These are phyloP conservation scores for Amauroascus niger DNA, from an alignment of 2,329 filamentous ascomycete species.

Conservation along the genomic window DNA sequence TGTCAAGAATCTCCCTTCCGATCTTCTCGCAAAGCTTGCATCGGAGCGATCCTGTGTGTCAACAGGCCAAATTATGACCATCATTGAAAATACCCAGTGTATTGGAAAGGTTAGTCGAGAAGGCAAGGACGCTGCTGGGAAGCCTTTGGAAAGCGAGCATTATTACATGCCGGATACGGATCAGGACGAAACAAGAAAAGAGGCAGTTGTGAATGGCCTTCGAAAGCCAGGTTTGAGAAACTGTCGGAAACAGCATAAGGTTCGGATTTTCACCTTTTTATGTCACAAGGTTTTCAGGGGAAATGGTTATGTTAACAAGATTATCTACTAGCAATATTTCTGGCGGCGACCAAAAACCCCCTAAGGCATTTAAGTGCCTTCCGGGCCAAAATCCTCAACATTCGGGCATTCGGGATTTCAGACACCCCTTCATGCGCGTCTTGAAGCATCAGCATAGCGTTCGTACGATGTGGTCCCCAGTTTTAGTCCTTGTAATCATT, in stretches of 20 bases:
- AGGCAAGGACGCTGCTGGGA: conserved; percentile 92
- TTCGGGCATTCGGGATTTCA: no score
- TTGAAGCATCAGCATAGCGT: conserved; percentile 1
- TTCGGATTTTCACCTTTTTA: conserved; percentile 38
- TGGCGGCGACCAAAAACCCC: conserved; percentile 47
- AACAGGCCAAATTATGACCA: conserved; percentile 54
- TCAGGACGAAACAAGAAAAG: conserved; percentile 63
- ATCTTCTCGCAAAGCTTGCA: conserved; percentile 44
- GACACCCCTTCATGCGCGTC: neutral
- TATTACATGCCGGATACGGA: conserved; percentile 91
- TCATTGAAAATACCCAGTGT: conserved; percentile 65
- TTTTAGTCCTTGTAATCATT: neutral
- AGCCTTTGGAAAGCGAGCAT: conserved; percentile 88
- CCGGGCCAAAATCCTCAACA: neutral
- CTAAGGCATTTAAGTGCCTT: neutral
- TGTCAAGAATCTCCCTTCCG: conserved; percentile 68
- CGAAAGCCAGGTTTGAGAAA: conserved; percentile 79
- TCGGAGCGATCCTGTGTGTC: conserved; percentile 42
- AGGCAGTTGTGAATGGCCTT: conserved; percentile 75
- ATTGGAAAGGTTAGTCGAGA: conserved; percentile 81
- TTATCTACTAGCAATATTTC: conserved; percentile 57
- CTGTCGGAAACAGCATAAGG: conserved; percentile 96
- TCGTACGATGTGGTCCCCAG: neutral
- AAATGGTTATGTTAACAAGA: conserved; percentile 19
- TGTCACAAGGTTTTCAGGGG: neutral